phyloP scores from a whole-genome alignment of 2,329 filamentous ascomycete genomes.

The Cadophora gregata region DNA sequence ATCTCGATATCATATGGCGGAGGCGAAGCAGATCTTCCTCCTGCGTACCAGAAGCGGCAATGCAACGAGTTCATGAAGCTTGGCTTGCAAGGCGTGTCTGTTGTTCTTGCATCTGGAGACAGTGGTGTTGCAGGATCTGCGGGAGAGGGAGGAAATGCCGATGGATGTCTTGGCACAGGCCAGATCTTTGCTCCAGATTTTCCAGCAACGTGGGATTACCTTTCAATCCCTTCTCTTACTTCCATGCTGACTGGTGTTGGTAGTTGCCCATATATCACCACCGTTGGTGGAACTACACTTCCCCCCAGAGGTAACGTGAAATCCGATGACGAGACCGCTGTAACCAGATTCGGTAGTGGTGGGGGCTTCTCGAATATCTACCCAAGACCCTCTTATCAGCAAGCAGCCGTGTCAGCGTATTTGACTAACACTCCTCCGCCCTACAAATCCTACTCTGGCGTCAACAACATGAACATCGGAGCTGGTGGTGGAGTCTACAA shows the following conservation, averaged over 20 bases:
- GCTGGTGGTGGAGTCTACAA: constrained; percentile 37
- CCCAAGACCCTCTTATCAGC: constrained; percentile 33
- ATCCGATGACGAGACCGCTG: constrained; percentile 45
- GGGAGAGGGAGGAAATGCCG: constrained; percentile 23
- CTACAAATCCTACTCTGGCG: constrained; percentile 31
- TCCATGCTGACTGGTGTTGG: not conserved
- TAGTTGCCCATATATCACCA: constrained; percentile 70
- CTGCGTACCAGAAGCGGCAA: constrained; percentile 63
- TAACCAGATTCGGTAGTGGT: constrained; percentile 49
- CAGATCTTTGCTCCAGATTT: constrained; percentile 55
- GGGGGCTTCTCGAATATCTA: constrained; percentile 56
- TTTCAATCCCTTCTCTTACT: not conserved
- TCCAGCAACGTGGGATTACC: constrained; percentile 54
- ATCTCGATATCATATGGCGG: constrained; percentile 66
- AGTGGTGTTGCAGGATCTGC: constrained; percentile 47
- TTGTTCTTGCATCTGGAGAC: constrained; percentile 67
- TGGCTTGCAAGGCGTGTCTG: constrained; percentile 65
- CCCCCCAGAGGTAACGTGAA: constrained; percentile 46
- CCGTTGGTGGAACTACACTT: constrained; percentile 64
- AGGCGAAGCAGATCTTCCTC: constrained; percentile 66
- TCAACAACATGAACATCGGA: constrained; percentile 24
- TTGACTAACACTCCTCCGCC: constrained; percentile 37
- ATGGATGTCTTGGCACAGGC: constrained; percentile 34
- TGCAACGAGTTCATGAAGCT: constrained; percentile 69
- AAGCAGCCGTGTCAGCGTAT: constrained; percentile 35